Base-by-base conservation (phyloP, 164 flowering plant genomes). In the Vitis rupestris region DNA sequence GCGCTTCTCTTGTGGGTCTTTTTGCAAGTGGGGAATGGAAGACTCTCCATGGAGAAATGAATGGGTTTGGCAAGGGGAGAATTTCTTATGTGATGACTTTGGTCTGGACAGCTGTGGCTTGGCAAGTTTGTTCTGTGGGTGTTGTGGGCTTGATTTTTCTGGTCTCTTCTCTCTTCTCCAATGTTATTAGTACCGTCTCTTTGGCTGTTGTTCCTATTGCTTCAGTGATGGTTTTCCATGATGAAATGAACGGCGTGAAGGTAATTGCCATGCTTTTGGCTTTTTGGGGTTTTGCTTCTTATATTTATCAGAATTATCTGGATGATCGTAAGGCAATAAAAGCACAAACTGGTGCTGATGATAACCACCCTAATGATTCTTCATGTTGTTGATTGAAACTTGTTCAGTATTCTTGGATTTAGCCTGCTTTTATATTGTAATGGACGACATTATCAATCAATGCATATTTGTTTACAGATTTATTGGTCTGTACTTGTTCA, bases 121-220 rank as follows among this genome's bases (percentile, higher is more conserved):
- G 90, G 92, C 90, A 86, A 72, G 68, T 84, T 17, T 84, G 82
- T 64, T 77, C 86, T 0, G 87, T 88, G 58, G 92, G 90, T 50
- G 84, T 83, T 2, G 76, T 86, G 50, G 90, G 92, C 10, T 76
- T 88, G 82, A 83, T 88, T 10, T 86, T 82, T 58, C 67, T 84
- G 72, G 89, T 87, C 53, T 85, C 91, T 10, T 86, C 92, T 17
- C 83, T 88, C 59, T 88, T 84, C 76, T 86, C 92, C 15, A 88
- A 88, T 62, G 92, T 83, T 13, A 83, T 88, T 4, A 86, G 92
- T 52, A 88, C 90, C 1, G 54, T 82, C 17, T 72, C 85, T 50
- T 72, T 86, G 81, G 86, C 87, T 57, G 77, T 82, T 19, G 77
- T 83, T 44, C 92, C 92, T 5, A 63, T 88, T 59, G 88, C 85